Evolutionary conservation across 805 yeast species (phyloP), one percentile per base, ranked within the genome.

Genomic region (Phaffomyces opuntiae): DNA sequence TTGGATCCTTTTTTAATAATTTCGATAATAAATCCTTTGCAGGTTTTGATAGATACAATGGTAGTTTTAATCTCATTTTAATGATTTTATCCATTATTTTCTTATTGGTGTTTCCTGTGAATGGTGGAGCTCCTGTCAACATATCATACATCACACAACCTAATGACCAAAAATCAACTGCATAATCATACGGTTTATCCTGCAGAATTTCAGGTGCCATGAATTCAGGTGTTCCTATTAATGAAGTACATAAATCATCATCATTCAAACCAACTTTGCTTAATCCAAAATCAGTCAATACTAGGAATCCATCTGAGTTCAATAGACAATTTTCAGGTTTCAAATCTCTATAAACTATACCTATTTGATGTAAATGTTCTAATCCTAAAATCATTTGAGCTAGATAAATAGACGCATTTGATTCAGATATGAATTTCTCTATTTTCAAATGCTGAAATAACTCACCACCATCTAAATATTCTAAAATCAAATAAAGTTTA

Each of bases 291-390:
- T 91, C 99, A 66, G 98, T 93, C 48, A 91, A 71, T 0, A 96
- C 96, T 53, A 93, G 82, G 62, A 87, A 96, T 12, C 99, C 99
- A 63, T 87, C 83, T 11, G 96, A 95, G 65, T 91, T 98, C 43
- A 91, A 71, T 51, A 91, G 67, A 53, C 93, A 91, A 64, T 91
- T 91, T 66, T 91, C 99, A 0, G 99, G 99, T 67, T 91, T 91
- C 61, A 91, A 75, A 67, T 91, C 99, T 62, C 99, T 81, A 68
- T 91, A 93, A 45, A 91, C 97, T 53, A 91, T 91, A 56, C 88
- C 96, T 63, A 88, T 87, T 59, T 88, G 88, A 61, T 91, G 99
- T 53, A 91, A 73, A 65, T 89, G 96, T 67, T 93, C 96, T 49
- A 91, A 70, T 0, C 98, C 98, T 45, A 91, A 66, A 31, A 93